Evolutionary conservation across 2,329 filamentous ascomycete genomes (phyloP).

Genomic region (Biscogniauxia mediterranea): DNA sequence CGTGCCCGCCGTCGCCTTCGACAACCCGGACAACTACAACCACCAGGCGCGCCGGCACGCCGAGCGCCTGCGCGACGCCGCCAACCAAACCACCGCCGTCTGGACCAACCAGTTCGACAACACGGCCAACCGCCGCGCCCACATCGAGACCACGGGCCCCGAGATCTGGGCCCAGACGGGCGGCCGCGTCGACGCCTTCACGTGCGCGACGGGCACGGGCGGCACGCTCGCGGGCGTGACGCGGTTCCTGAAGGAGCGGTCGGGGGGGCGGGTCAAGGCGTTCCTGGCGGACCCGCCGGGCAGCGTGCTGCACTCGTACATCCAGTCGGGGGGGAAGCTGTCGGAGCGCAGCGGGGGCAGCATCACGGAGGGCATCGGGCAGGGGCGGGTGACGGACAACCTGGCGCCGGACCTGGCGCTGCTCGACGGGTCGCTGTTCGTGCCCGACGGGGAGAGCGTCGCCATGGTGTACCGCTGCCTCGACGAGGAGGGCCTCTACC

Average conservation of each 20-base stretch:
- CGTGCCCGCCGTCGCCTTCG: conserved; percentile 91
- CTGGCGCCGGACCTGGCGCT: conserved; percentile 79
- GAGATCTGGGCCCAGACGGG: conserved; percentile 94
- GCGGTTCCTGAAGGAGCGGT: conserved; percentile 81
- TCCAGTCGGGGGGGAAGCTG: conserved; percentile 79
- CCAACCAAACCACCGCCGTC: conserved; percentile 54
- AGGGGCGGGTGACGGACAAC: conserved; percentile 96
- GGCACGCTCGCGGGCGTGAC: conserved; percentile 90
- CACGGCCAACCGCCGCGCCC: conserved; percentile 85
- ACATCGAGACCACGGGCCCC: conserved; percentile 94
- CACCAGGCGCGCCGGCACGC: conserved; percentile 91
- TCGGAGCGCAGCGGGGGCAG: conserved; percentile 78
- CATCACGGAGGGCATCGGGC: conserved; percentile 97
- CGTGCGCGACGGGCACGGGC: conserved; percentile 88
- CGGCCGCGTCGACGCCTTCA: conserved; percentile 89
- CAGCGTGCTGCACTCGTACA: conserved; percentile 88
- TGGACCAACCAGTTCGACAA: conserved; percentile 99
- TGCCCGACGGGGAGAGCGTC: conserved; percentile 91
- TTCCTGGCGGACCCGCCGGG: conserved; percentile 94
- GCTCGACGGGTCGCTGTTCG: conserved; percentile 79
- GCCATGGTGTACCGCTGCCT: conserved; percentile 97
- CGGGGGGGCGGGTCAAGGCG: conserved; percentile 74
- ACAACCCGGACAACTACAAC: conserved; percentile 96
- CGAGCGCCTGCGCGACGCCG: conserved; percentile 70
- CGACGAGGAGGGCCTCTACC: conserved; percentile 92